A percentile compares a stretch with the other conserved stretches of the same genome.
Conservation (phyloP, 169 alveolate genomes). For the Neospora caninum region DNA sequence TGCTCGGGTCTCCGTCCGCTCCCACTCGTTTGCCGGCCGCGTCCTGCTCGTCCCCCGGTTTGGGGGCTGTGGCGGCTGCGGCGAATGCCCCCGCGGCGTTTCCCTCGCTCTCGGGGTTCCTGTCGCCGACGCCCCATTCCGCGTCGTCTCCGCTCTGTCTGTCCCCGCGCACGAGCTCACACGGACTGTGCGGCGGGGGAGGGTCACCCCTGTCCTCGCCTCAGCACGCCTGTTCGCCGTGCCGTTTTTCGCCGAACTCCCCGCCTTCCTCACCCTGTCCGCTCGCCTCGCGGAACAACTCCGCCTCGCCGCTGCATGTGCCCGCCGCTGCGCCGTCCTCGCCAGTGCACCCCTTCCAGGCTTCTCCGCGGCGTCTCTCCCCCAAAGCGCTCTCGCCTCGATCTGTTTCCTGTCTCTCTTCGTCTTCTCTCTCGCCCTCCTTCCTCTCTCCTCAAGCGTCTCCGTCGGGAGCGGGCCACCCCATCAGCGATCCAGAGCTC, state of each 20-base stretch:
- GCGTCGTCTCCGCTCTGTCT: not conserved
- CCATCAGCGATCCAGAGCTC: not conserved
- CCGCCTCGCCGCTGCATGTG: not conserved
- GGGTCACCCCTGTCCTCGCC: not conserved
- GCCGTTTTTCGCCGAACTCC: not conserved
- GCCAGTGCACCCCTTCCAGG: not conserved
- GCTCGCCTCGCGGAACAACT: not conserved
- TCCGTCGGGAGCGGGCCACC: not conserved
- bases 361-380: slow-evolving; percentile 6
- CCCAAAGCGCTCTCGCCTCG: slow-evolving; percentile 1
- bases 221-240: not conserved
- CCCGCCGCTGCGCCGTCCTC: not conserved
- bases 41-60: not conserved
- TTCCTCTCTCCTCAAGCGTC: not conserved
- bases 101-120: not conserved
- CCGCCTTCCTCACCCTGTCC: not conserved
- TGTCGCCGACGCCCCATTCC: not conserved
- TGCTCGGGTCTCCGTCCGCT: not conserved
- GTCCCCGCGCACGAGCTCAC: not conserved
- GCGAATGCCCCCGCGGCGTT: not conserved
- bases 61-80: not conserved
- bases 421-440: not conserved
- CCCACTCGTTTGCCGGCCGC: not conserved
- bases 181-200: not conserved
- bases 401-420: not conserved